Conservation (phyloP, 495 filamentous ascomycete species). For the Entonaema liquescens region DNA sequence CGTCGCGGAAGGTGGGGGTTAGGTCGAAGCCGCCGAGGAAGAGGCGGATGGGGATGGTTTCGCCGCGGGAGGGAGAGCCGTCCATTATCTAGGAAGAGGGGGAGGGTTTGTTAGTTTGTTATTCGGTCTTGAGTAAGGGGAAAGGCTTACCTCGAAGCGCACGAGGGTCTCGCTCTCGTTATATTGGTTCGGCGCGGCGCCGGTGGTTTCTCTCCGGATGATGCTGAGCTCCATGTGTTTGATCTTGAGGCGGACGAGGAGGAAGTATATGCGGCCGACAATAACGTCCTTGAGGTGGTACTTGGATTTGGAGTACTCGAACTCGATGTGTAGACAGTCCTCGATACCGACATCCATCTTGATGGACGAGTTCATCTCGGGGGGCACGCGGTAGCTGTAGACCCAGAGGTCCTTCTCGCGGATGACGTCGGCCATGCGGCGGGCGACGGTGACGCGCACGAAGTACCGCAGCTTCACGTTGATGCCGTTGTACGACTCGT, state of each 20-base stretch:
- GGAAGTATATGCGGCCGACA: conserved; percentile 98
- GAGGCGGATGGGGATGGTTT: conserved; percentile 97
- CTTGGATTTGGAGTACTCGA: conserved; percentile 98
- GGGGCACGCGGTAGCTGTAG: conserved; percentile 97
- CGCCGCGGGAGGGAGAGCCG: conserved; percentile 93
- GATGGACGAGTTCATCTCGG: conserved; percentile 96
- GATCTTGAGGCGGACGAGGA: conserved; percentile 97
- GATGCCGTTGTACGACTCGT: conserved; percentile 99
- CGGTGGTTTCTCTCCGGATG: conserved; percentile 95
- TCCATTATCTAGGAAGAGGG: conserved; percentile 84
- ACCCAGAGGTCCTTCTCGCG: conserved; percentile 99
- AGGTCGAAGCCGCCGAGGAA: conserved; percentile 98
- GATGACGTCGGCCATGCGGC: conserved; percentile 96
- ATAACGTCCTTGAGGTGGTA: conserved; percentile 99
- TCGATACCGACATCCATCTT: conserved; percentile 99
- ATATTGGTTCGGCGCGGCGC: conserved; percentile 99
- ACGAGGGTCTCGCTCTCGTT: conserved; percentile 99
- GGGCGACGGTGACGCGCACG: conserved; percentile 93
- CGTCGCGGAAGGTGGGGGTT: conserved; percentile 97
- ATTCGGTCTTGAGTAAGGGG: not conserved
- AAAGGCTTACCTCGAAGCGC: conserved; percentile 82
- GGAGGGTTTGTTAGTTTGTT: not conserved
- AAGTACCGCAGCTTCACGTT: conserved; percentile 99
- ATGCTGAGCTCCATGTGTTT: conserved; percentile 99
- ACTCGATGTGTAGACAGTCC: conserved; percentile 99